A percentile compares a stretch with the other conserved stretches of the same genome.
These are phyloP conservation scores for Zymoseptoria ardabiliae DNA, from an alignment of 2,329 filamentous ascomycete genomes.

Conservation along the genomic window DNA sequence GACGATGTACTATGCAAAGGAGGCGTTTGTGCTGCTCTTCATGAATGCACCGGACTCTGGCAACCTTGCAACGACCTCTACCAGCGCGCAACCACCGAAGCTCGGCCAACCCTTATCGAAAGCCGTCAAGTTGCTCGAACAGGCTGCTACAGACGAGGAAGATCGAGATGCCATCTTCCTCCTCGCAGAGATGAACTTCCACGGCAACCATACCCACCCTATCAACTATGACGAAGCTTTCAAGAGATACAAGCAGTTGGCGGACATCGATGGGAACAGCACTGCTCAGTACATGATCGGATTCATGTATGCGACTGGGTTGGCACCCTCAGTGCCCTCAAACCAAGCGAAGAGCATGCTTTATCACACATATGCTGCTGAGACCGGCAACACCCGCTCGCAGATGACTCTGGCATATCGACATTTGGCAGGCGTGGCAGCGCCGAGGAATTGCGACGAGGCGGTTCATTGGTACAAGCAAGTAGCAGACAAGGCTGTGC, in stretches of 20 bases:
- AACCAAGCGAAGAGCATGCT: slow-evolving; percentile 88
- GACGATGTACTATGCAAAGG: slow-evolving; percentile 53
- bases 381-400: slow-evolving; percentile 72
- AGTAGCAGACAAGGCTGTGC: slow-evolving; percentile 87
- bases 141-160: slow-evolving; percentile 44
- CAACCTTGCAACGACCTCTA: slow-evolving; percentile 33
- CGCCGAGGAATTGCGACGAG: slow-evolving; percentile 75
- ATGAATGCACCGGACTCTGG: slow-evolving; percentile 52
- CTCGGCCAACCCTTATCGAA: slow-evolving; percentile 47
- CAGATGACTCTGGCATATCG: slow-evolving; percentile 92
- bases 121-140: slow-evolving; percentile 52
- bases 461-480: slow-evolving; percentile 84
- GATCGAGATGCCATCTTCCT: slow-evolving; percentile 81
- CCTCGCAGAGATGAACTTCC: slow-evolving; percentile 91
- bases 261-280: slow-evolving; percentile 70
- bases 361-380: slow-evolving; percentile 89
- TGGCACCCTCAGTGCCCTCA: slow-evolving; percentile 70
- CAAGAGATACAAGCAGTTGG: slow-evolving; percentile 70
- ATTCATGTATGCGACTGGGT: slow-evolving; percentile 88
- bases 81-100: slow-evolving; percentile 33
- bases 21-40: slow-evolving; percentile 57
- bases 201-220: slow-evolving; percentile 86
- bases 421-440: slow-evolving; percentile 76
- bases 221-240: slow-evolving; percentile 75
- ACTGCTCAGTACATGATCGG: slow-evolving; percentile 95